Percentiles rank a stretch among this genome's conserved stretches.
phyloP scores from a whole-genome alignment of 192 early-diverging fungal species.

The Coemansia sp. region DNA sequence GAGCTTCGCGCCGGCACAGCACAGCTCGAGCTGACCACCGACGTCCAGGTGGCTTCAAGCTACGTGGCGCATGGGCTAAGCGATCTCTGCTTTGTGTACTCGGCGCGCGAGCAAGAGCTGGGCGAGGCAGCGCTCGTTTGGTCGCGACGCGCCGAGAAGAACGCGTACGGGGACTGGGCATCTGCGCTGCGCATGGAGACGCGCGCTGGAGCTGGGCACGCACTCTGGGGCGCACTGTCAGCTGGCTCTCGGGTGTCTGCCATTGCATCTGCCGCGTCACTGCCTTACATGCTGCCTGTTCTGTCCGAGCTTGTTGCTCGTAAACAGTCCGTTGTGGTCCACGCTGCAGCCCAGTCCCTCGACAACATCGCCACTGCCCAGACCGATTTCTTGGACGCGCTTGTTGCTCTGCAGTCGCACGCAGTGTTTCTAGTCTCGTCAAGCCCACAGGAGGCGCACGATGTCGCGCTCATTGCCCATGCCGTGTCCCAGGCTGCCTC shows the following conservation, averaged over 20 bases:
- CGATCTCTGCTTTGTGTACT: conserved; percentile 85
- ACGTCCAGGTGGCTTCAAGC: conserved; percentile 68
- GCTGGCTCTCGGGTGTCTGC: conserved; percentile 57
- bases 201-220: conserved; percentile 74
- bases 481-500: conserved; percentile 63
- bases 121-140: conserved; percentile 69
- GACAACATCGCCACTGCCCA: conserved; percentile 59
- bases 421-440: conserved; percentile 75
- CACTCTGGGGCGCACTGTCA: conserved; percentile 75
- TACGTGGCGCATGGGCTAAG: conserved; percentile 80
- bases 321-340: conserved; percentile 73
- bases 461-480: conserved; percentile 85
- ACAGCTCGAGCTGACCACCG: conserved; percentile 37
- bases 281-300: conserved; percentile 83
- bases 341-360: conserved; percentile 75
- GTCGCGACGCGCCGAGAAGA: conserved; percentile 66
- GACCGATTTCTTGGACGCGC: conserved; percentile 72
- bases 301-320: conserved; percentile 71
- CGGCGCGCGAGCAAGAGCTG: conserved; percentile 62
- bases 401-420: conserved; percentile 77
- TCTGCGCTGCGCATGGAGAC: conserved; percentile 80
- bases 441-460: conserved; percentile 86
- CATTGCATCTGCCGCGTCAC: conserved; percentile 72
- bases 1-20: conserved; percentile 15
- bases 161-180: conserved; percentile 69